A percentile compares a stretch with the other conserved stretches of the same genome.
Conservation (phyloP, 2,329 filamentous ascomycete genomes). For the Venturia asperata region DNA sequence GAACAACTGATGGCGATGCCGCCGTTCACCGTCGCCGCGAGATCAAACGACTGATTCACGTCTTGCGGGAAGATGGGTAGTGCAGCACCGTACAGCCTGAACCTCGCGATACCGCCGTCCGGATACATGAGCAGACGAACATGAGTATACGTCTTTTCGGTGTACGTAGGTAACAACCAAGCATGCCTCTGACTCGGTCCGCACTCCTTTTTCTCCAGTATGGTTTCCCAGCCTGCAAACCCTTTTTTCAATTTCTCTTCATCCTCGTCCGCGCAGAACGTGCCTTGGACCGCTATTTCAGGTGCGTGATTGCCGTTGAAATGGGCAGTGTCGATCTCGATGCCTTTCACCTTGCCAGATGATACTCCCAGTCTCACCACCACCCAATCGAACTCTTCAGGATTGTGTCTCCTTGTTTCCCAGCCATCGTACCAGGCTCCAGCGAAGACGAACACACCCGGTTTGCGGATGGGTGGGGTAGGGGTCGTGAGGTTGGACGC, state of each 20-base stretch:
- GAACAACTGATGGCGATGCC: slow-evolving; percentile 68
- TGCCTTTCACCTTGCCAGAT: slow-evolving; percentile 63
- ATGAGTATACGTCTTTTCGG: slow-evolving; percentile 66
- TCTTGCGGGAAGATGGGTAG: slow-evolving; percentile 68
- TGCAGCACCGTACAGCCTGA: slow-evolving; percentile 68
- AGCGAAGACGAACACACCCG: slow-evolving; percentile 52
- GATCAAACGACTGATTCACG: slow-evolving; percentile 59
- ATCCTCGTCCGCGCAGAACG: slow-evolving; percentile 46
- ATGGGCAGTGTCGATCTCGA: slow-evolving; percentile 75
- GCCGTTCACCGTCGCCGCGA: slow-evolving; percentile 72
- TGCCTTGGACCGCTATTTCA: slow-evolving; percentile 70
- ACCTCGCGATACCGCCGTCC: slow-evolving; percentile 75
- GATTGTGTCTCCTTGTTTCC: slow-evolving; percentile 57
- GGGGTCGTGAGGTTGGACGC: slow-evolving; percentile 53
- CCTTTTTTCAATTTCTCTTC: slow-evolving; percentile 1
- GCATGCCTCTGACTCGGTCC: slow-evolving; percentile 66
- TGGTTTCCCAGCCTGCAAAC: slow-evolving; percentile 56
- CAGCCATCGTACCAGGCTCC: slow-evolving; percentile 60
- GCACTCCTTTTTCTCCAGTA: slow-evolving; percentile 63
- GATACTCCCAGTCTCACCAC: slow-evolving; percentile 54
- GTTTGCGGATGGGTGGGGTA: slow-evolving; percentile 48
- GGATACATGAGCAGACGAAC: slow-evolving; percentile 79
- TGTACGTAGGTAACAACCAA: slow-evolving; percentile 57
- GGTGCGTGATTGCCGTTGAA: slow-evolving; percentile 80
- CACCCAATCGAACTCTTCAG: slow-evolving; percentile 52